Evolutionary conservation across 805 yeast species (phyloP), one percentile per base, ranked within the genome.

Genomic region (Candida wancherniae): DNA sequence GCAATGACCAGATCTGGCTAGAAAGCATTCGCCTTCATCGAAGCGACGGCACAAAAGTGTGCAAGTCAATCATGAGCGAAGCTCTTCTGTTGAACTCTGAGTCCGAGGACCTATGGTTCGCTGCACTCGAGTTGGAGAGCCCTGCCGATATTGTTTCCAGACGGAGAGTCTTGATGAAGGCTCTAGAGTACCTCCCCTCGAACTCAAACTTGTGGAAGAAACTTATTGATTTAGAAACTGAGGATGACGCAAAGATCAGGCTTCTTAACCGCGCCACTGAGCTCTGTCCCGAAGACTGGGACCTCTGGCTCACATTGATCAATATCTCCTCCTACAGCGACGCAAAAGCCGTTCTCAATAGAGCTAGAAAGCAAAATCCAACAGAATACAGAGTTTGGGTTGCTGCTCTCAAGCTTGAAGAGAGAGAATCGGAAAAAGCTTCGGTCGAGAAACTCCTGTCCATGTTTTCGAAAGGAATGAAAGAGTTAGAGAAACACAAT

Each of bases 1-100:
- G 59, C 22, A 73, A 67, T 42, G 94, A 79, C 36, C 81, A 75
- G 9, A 63, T 87, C 0, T 90, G 98, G 98, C 53, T 88, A 6
- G 95, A 84, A 40, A 80, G 72, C 48, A 62, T 90, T 5, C 66
- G 84, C 27, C 57, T 88, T 9, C 77, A 85, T 48, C 55, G 56
- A 3, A 48, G 53, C 7, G 67, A 58, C 14, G 67, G 64, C 3
- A 26, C 37, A n/a, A 58, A 56, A 24, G 50, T 68, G 10, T 71
- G 84, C 29, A 78, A 74, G 47, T 57, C 65, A 1, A 65, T 87
- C 9, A 77, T 79, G 2, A 71, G 81, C 0, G 77, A 80, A 27
- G 95, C 84, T 0, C 68, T 88, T 2, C 59, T 63, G 33, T 67
- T 58, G 43, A 73, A 78, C 37, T 69, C 76, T 0, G 58, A 55